These are phyloP conservation scores for Fusarium proliferatum DNA, from an alignment of 2,329 filamentous ascomycete species.

Conservation along the genomic window DNA sequence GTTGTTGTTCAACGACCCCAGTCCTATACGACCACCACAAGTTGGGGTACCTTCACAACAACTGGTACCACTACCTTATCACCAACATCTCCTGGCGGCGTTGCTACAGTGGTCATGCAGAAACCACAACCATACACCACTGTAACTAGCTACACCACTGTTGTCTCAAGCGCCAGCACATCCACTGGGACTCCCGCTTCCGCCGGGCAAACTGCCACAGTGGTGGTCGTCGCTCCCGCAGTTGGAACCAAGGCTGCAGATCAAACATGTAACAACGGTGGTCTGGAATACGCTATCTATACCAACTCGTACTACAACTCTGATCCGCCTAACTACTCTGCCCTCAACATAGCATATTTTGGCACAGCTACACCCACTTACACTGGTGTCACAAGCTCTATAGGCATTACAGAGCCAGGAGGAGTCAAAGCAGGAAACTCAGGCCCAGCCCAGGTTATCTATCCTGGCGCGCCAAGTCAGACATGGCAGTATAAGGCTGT, in stretches of 20 bases:
- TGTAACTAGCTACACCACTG: neutral
- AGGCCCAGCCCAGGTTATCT: neutral
- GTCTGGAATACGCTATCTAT: slow-evolving; percentile 1
- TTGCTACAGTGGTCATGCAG: neutral
- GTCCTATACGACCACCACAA: neutral
- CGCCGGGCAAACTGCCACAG: neutral
- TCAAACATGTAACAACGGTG: neutral
- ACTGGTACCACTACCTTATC: neutral
- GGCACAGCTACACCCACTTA: neutral
- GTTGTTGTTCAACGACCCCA: neutral
- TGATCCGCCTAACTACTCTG: neutral
- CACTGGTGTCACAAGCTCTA: neutral
- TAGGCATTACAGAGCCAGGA: neutral
- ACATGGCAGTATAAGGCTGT: slow-evolving; percentile 7
- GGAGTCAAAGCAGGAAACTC: neutral
- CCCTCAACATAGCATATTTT: neutral
- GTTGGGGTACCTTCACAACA: neutral
- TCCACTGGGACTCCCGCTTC: neutral
- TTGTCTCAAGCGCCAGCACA: neutral
- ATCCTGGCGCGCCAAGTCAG: neutral
- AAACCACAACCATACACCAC: neutral
- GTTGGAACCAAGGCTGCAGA: slow-evolving; percentile 1
- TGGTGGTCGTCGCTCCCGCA: neutral
- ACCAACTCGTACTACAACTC: neutral
- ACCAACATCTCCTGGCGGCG: neutral